A percentile compares a stretch with the other conserved stretches of the same genome.
Conservation (phyloP, 257 asterid species). For the Rehmannia glutinosa region DNA sequence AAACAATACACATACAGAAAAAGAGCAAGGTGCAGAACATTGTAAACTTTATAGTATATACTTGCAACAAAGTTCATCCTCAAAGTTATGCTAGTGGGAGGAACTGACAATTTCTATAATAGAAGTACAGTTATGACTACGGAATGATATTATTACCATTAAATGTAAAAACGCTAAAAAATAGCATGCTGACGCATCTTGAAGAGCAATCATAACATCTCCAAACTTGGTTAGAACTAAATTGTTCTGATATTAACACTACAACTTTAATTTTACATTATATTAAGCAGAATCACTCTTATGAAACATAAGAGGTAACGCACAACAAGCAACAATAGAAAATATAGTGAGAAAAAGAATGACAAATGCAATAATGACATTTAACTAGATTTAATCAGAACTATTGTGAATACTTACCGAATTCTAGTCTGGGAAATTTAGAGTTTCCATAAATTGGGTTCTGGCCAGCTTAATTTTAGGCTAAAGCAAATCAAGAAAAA, state of each 20-base stretch:
- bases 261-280: not conserved
- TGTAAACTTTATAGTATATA: not conserved
- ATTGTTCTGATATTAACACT: not conserved
- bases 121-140: not conserved
- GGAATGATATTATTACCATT: not conserved
- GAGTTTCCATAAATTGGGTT: not conserved
- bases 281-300: not conserved
- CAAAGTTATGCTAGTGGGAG: not conserved
- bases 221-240: not conserved
- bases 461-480: slow-evolving; percentile 5
- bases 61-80: no score
- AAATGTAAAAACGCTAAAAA: not conserved
- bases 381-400: not conserved
- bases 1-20: not conserved
- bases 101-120: not conserved
- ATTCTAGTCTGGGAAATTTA: not conserved
- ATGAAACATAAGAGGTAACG: not conserved
- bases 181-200: no score
- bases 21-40: not conserved
- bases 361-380: not conserved
- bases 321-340: no score
- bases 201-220: not conserved
- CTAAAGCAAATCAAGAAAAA: not conserved
- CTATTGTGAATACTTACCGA: not conserved
- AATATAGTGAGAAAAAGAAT: no score